Evolutionary conservation across 1,284 basidiomycete species (phyloP), one percentile per base, ranked within the genome.

Genomic region (Rugosomyces carneus): DNA sequence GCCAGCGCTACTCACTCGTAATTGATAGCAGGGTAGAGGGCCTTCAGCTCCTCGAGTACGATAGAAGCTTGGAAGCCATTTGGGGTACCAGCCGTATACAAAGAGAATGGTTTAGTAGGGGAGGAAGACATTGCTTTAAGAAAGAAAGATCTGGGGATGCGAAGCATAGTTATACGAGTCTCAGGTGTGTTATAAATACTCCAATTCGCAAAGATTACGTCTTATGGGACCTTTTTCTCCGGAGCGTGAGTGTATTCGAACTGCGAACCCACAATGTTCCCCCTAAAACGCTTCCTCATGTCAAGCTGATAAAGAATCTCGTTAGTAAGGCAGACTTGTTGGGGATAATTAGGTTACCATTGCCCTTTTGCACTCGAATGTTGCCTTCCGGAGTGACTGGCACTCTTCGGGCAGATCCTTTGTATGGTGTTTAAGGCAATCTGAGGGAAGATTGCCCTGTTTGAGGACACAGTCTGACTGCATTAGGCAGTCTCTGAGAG

Each of bases 331-430:
- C 31, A 34, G 8, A 4, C 3, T 34, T 34, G 15, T 8, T 15
- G 6, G 13, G n/a, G 31, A 36, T 29, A 47, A 37, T 34, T 21
- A n/a, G 4, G 19, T 29, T 20, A 91, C 89, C 85, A 92, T 86
- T 32, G 85, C 86, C 49, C 89, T 75, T 64, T 93, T 93, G 67
- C 89, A 93, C 56, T 93, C 88, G 56, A 86, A 91, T 1, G 84
- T 83, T 3, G 89, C 87, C 60, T 78, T 80, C 42, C 89, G 73
- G 44, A 93, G 65, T 16, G 79, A 74, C 58, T 78, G 76, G 60
- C 89, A 93, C 55, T 83, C 72, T 55, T 84, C 78, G 5, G 89
- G 89, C 26, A 93, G 70, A 54, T 89, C 83, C 50, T 81, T 68
- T 19, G 66, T 68, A 61, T 90, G 85, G 27, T 87, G 62, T 55